Percentiles rank a stretch among this genome's conserved stretches.
These are phyloP conservation scores for Helichrysum umbraculigerum DNA, from an alignment of 129 eudicot species.

Conservation along the genomic window DNA sequence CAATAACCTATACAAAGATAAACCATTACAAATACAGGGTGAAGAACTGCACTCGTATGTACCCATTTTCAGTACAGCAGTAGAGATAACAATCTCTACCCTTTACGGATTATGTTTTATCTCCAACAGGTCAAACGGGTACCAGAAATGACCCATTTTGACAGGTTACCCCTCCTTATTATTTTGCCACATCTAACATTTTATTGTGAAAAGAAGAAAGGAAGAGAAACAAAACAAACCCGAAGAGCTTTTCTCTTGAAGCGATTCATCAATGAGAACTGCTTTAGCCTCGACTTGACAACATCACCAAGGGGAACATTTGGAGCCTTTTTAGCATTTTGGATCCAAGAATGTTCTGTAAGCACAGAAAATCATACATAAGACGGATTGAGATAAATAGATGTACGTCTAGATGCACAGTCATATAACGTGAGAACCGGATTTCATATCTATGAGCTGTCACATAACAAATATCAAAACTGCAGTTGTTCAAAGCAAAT, in stretches of 20 bases:
- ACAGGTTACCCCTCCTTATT: neutral
- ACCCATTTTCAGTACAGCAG: neutral
- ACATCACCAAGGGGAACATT: slow-evolving; percentile 94
- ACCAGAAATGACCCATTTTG: neutral
- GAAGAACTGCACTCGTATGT: neutral
- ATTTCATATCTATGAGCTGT: neutral
- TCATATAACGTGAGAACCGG: neutral
- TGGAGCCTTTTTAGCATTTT: slow-evolving; percentile 92
- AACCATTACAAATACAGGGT: neutral
- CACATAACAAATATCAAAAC: neutral
- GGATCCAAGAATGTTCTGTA: slow-evolving; percentile 75
- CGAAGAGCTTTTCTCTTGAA: slow-evolving; percentile 78
- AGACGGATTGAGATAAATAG: neutral
- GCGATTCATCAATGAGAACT: slow-evolving; percentile 44
- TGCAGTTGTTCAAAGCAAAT: neutral
- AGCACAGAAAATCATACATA: neutral
- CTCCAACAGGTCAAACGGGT: neutral
- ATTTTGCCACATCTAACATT: neutral
- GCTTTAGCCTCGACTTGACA: slow-evolving; percentile 43
- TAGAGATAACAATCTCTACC: neutral
- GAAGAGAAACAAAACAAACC: neutral
- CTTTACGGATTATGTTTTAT: neutral
- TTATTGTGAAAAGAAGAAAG: neutral
- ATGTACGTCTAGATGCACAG: slow-evolving; percentile 1
- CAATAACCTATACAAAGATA: slow-evolving; percentile 55